phyloP scores from a whole-genome alignment of 2,329 filamentous ascomycete genomes.

The Cercospora zeina region DNA sequence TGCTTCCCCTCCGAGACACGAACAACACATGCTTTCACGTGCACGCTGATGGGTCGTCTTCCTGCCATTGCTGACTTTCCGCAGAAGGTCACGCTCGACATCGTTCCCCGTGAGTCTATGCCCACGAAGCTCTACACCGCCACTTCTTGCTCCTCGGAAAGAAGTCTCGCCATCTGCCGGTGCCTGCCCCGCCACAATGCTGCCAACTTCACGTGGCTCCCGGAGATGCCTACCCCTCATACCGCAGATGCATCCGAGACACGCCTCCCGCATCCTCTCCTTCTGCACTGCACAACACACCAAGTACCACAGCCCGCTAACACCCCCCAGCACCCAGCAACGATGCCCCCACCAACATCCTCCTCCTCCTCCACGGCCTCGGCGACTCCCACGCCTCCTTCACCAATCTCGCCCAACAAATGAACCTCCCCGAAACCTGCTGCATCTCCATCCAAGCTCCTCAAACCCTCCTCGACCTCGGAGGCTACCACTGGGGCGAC shows the following conservation, averaged over 20 bases:
- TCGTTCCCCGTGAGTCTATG: constrained; percentile 48
- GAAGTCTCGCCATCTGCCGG: too few species aligned
- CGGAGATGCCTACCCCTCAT: too few species aligned
- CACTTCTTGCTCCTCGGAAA: neutral
- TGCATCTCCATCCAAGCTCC: constrained; percentile 74
- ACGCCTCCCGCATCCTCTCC: too few species aligned
- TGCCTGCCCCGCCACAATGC: too few species aligned
- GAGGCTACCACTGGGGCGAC: constrained; percentile 64
- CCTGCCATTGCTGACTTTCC: constrained; percentile 49
- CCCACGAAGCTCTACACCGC: neutral
- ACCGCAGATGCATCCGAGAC: too few species aligned
- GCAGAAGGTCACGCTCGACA: constrained; percentile 43
- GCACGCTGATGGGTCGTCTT: constrained; percentile 42
- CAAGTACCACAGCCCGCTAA: constrained; percentile 7
- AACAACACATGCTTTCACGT: neutral
- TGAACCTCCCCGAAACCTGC: constrained; percentile 74
- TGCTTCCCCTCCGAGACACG: neutral
- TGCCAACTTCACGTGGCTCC: too few species aligned
- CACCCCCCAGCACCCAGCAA: constrained; percentile 43
- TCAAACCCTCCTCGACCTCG: constrained; percentile 64
- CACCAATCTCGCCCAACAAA: constrained; percentile 64
- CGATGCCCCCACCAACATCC: constrained; percentile 69
- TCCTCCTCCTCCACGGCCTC: constrained; percentile 80
- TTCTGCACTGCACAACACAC: neutral
- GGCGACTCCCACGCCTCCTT: constrained; percentile 74